Evolutionary conservation across 2,329 filamentous ascomycete species (phyloP).

Genomic region (Penicillium sp.): DNA sequence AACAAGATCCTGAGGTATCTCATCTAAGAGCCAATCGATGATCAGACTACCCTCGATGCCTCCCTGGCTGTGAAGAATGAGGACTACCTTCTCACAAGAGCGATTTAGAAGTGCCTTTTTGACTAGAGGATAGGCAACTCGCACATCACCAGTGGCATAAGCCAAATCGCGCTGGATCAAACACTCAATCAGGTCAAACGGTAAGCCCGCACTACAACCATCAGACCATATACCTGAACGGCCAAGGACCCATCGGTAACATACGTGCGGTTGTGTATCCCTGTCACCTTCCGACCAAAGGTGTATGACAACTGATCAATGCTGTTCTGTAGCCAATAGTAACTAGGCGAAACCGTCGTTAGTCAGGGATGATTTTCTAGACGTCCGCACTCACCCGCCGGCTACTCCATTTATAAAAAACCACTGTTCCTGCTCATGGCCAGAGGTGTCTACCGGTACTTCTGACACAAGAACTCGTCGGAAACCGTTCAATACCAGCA

Average conservation of each 20-base stretch:
- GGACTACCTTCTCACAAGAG: conserved; percentile 64
- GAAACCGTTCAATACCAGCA: conserved; percentile 40
- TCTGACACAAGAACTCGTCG: conserved; percentile 49
- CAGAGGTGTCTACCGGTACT: conserved; percentile 29
- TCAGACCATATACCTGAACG: neutral
- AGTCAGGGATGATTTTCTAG: conserved; percentile 31
- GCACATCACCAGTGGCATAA: conserved; percentile 68
- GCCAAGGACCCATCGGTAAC: neutral
- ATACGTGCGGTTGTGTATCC: conserved; percentile 72
- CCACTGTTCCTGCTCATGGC: conserved; percentile 66
- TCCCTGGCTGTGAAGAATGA: conserved; percentile 75
- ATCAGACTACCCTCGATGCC: conserved; percentile 71
- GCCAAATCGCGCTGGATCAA: conserved; percentile 71
- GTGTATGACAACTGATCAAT: conserved; percentile 69
- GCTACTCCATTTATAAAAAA: conserved; percentile 75
- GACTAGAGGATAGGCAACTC: conserved; percentile 58
- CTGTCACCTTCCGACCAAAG: conserved; percentile 68
- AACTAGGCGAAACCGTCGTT: conserved; percentile 19
- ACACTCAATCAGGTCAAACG: conserved; percentile 76
- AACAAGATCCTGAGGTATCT: conserved; percentile 64
- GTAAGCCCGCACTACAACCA: conserved; percentile 53
- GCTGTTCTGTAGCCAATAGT: conserved; percentile 68
- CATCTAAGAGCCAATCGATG: conserved; percentile 73
- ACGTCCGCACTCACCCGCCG: conserved; percentile 35
- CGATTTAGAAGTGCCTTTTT: conserved; percentile 63